Evolutionary conservation across 1,284 basidiomycete genomes (phyloP), one percentile per base, ranked within the genome.

Genomic region (Ceratobasidium papillatum): DNA sequence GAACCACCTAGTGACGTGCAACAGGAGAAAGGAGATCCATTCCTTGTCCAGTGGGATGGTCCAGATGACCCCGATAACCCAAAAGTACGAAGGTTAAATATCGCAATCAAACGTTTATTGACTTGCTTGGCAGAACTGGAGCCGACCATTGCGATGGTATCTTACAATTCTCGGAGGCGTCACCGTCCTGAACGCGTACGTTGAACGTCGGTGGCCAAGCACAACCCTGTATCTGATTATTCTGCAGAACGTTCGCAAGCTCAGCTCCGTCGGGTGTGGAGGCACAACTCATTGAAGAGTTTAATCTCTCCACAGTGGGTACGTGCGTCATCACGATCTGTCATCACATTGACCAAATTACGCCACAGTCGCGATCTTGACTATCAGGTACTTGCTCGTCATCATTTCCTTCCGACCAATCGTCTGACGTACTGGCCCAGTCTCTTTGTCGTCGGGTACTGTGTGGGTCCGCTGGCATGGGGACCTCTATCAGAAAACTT

Each of bases 171-270:
- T 89, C 2, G 86, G 84, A 1, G 89, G 90, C 59, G 58, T 91
- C 0, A 85, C 94, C 54, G 88, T 93, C 19, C 83, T 94, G 75
- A 91, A 91, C 80, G 90, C 90, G 86, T 87, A 76, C 54, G 86
- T 83, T 3, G 54, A 54, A 81, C 22, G 2, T 34, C 43, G 30
- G 25, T 43, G 4, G 30, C 3, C 8, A 14, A 47, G 45, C 45
- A 34, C 63, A 43, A 56, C 74, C 76, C 32, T 56, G 4, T 38
- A 47, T 47, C 30, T 81, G 80, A 51, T 43, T 59, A 3, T 62
- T 45, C 43, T 34, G 22, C 71, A 88, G 87, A 65, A 88, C 91
- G 0, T 91, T 91, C 75, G 86, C 90, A 9, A 87, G 89, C 17
- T 85, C 89, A 0, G 87, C 88, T 0, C 87, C 88, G 0, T 84